These are phyloP conservation scores for Blastobotrys raffinosifermentans DNA, from an alignment of 1,139 yeast genomes.

Conservation along the genomic window DNA sequence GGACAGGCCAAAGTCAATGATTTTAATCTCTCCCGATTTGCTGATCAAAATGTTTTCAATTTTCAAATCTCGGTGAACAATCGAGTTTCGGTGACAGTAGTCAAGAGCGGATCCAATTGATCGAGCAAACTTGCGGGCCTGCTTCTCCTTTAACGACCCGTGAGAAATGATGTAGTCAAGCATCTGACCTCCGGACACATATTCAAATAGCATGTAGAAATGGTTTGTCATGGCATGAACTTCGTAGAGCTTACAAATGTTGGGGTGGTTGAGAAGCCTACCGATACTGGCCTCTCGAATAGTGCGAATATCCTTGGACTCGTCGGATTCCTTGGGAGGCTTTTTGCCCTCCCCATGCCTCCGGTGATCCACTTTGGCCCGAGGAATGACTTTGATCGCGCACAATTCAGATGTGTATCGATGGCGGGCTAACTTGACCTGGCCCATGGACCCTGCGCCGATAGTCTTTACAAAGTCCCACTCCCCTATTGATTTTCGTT, in stretches of 20 bases:
- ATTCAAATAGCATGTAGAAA: constrained; percentile 94
- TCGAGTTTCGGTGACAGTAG: constrained; percentile 87
- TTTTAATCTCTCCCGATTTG: constrained; percentile 87
- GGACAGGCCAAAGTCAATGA: constrained; percentile 93
- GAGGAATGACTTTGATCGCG: constrained; percentile 47
- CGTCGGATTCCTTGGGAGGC: constrained; percentile 75
- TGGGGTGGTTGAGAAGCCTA: constrained; percentile 82
- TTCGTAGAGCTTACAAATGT: constrained; percentile 85
- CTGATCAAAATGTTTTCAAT: constrained; percentile 95
- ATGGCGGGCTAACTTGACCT: constrained; percentile 89
- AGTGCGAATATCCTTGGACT: constrained; percentile 87
- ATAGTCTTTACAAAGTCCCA: constrained; percentile 95
- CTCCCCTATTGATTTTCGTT: constrained; percentile 87
- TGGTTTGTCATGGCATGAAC: constrained; percentile 96
- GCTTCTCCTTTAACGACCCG: constrained; percentile 88
- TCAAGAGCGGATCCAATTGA: constrained; percentile 95
- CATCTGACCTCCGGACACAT: constrained; percentile 97
- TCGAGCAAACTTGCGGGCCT: constrained; percentile 91
- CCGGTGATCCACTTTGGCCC: constrained; percentile 61
- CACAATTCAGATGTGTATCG: constrained; percentile 75
- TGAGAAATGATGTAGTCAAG: constrained; percentile 95
- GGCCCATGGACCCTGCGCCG: constrained; percentile 99
- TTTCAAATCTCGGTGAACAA: constrained; percentile 93
- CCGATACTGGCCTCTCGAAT: constrained; percentile 94
- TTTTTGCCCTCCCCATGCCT: constrained; percentile 36